A percentile compares a stretch with the other conserved stretches of the same genome.
These are phyloP conservation scores for Wickerhamomyces kurtzmanii DNA, from an alignment of 805 yeast genomes.

Conservation along the genomic window DNA sequence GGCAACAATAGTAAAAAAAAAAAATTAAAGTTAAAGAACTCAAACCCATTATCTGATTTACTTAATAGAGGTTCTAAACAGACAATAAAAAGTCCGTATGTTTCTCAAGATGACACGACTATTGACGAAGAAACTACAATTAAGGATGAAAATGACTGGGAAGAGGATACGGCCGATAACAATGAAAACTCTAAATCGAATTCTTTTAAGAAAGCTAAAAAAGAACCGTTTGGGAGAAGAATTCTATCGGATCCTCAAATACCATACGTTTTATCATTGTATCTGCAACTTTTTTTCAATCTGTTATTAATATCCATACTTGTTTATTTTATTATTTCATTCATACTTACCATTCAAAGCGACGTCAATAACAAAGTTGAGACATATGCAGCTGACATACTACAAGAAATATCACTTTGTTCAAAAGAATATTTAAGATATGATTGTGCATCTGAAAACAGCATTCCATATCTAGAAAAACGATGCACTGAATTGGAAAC, in stretches of 20 bases:
- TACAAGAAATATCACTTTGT: constrained; percentile 61
- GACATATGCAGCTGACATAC: constrained; percentile 45
- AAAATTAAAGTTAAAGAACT: constrained; percentile 4
- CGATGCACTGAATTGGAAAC: constrained; percentile 67
- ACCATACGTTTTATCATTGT: constrained; percentile 51
- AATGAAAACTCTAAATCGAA: neutral
- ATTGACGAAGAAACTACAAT: constrained; percentile 7
- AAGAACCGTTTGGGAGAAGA: constrained; percentile 5
- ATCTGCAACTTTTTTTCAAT: constrained; percentile 56
- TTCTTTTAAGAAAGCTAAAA: constrained; percentile 2
- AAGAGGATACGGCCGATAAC: constrained; percentile 11
- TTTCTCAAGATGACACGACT: constrained; percentile 2
- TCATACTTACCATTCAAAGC: constrained; percentile 43
- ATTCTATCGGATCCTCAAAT: constrained; percentile 29
- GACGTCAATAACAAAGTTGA: constrained; percentile 72
- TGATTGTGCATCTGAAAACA: constrained; percentile 51
- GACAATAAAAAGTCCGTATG: constrained; percentile 12
- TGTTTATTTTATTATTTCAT: constrained; percentile 39
- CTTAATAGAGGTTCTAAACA: constrained; percentile 9
- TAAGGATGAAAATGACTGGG: constrained; percentile 1
- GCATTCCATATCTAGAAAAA: constrained; percentile 69
- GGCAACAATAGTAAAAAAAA: constrained; percentile 3
- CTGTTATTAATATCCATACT: constrained; percentile 37
- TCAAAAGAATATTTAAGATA: constrained; percentile 60
- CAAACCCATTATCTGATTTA: constrained; percentile 15